phyloP scores from a whole-genome alignment of 192 early-diverging fungal species.

The Polychytrium aggregatum region DNA sequence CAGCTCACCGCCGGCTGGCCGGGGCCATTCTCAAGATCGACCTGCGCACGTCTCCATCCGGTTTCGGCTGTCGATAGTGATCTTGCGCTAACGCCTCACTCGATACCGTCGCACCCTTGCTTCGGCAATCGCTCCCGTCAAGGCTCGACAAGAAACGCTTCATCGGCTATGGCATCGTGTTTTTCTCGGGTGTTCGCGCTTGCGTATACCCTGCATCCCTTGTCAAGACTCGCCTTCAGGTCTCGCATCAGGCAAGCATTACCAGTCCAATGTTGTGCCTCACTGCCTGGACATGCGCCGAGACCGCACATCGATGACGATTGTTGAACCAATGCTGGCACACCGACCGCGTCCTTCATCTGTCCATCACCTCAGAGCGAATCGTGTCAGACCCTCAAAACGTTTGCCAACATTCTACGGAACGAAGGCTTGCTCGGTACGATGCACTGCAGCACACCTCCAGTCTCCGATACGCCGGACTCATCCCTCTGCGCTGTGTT shows the following conservation, averaged over 20 bases:
- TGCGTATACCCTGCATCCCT: slow-evolving; percentile 10
- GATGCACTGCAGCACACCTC: not conserved
- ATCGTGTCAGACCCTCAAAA: slow-evolving; percentile 5
- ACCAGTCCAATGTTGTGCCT: no score
- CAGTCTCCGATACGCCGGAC: not conserved
- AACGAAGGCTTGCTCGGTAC: slow-evolving; percentile 13
- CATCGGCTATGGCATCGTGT: slow-evolving; percentile 6
- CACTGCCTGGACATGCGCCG: not conserved
- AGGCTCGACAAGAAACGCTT: slow-evolving; percentile 8
- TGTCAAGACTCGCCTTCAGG: slow-evolving; percentile 16
- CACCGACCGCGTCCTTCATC: no score
- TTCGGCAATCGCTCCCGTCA: no score
- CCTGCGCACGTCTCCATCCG: no score
- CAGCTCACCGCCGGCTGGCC: no score
- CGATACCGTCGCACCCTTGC: no score
- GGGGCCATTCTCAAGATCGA: no score
- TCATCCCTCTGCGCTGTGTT: not conserved
- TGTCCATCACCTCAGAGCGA: no score
- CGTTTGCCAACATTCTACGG: slow-evolving; percentile 6
- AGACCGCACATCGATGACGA: not conserved
- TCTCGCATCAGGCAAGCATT: slow-evolving; percentile 9
- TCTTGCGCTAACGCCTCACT: no score
- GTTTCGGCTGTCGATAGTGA: no score
- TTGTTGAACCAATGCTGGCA: no score
- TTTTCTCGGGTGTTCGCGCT: slow-evolving; percentile 10